Percentiles rank a stretch among this genome's conserved stretches.
Conservation (phyloP, 257 asterid species). For the Solanum pinnatisectum region DNA sequence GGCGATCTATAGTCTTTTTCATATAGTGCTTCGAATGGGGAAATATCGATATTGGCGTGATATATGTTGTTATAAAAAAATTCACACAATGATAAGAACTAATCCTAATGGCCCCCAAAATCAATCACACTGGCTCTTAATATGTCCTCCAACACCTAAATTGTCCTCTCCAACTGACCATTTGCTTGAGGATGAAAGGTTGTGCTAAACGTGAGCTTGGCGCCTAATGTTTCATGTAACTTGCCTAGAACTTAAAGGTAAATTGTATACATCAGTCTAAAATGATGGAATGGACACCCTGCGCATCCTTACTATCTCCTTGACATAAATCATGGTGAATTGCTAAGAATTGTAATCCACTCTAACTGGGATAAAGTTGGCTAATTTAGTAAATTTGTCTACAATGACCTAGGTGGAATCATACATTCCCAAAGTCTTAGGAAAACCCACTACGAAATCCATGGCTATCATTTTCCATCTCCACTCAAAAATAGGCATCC, state of each 20-base stretch:
- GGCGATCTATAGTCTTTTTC: no score
- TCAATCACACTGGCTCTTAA: not conserved
- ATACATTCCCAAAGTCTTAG: not conserved
- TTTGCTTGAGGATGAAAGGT: not conserved
- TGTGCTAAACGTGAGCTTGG: not conserved
- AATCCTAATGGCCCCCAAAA: not conserved
- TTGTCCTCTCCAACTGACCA: not conserved
- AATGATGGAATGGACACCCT: not conserved
- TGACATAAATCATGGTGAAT: no score
- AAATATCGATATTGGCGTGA: not conserved
- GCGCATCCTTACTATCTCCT: not conserved
- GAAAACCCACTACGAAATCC: not conserved
- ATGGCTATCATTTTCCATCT: not conserved
- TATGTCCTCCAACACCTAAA: not conserved
- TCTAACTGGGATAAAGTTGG: not conserved
- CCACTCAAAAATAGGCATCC: not conserved
- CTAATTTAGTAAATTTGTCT: not conserved
- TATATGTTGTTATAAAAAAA: no score
- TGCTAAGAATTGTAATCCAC: not conserved
- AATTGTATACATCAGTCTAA: not conserved
- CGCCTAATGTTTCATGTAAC: not conserved
- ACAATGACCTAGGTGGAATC: not conserved
- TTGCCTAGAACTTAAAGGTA: not conserved
- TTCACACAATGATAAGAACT: not conserved
- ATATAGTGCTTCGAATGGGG: not conserved